phyloP scores from a whole-genome alignment of 2,329 filamentous ascomycete species.

The Zymoseptoria pseudotritici region DNA sequence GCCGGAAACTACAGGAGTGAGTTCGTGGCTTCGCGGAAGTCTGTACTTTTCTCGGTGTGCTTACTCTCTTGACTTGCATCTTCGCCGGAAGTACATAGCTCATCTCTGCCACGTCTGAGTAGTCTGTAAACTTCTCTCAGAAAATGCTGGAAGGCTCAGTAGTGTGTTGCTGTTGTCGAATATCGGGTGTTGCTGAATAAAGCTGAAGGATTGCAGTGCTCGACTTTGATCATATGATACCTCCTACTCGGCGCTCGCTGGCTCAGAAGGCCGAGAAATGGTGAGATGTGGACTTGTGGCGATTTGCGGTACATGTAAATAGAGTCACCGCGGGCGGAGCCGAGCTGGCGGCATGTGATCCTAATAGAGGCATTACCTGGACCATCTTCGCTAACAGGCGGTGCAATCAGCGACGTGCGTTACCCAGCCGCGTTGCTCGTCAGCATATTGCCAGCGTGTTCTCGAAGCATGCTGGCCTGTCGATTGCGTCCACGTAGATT shows the following conservation, averaged over 20 bases:
- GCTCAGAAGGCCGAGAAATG: neutral
- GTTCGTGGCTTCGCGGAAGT: neutral
- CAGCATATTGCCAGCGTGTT: neutral
- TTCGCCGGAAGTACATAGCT: neutral
- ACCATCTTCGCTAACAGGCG: too few relatives aligned
- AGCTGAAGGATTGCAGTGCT: neutral
- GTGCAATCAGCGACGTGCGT: neutral
- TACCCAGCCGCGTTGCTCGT: neutral
- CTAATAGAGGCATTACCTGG: too few relatives aligned
- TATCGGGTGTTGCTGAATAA: neutral
- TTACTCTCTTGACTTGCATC: neutral
- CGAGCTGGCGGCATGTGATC: neutral
- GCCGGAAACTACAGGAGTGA: neutral
- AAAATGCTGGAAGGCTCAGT: too few relatives aligned
- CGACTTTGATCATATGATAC: neutral
- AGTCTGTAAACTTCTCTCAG: neutral
- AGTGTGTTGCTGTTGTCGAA: neutral
- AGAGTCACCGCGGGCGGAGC: too few relatives aligned
- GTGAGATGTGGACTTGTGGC: neutral
- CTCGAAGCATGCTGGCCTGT: neutral
- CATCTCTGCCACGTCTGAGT: neutral
- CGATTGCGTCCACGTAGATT: neutral
- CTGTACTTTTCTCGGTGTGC: neutral
- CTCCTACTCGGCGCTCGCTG: neutral
- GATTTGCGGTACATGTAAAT: too few relatives aligned